A percentile compares a stretch with the other conserved stretches of the same genome.
phyloP scores from a whole-genome alignment of 176 grass and related monocot species.

The Melocanna baccifera region DNA sequence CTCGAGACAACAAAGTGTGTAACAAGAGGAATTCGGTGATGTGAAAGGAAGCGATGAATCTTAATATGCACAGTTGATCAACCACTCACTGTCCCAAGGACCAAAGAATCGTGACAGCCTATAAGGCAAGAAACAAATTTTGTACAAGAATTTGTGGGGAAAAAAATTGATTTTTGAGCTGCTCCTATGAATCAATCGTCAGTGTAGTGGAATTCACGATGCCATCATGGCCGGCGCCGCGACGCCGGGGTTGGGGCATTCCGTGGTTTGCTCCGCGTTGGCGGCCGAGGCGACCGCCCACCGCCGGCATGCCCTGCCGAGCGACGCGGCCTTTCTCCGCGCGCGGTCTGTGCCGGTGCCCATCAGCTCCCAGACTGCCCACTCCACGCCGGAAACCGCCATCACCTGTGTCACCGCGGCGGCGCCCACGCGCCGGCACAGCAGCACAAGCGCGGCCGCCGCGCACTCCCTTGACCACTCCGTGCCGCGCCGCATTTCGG shows the following conservation, averaged over 20 bases:
- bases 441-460: conserved; percentile 60
- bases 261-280: conserved; percentile 41
- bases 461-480: conserved; percentile 84
- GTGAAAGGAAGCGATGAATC: background rate
- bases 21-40: background rate
- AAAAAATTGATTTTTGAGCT: background rate
- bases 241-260: conserved; percentile 14
- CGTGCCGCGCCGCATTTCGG: conserved; percentile 61
- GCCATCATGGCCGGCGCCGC: conserved; percentile 11
- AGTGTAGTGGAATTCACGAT: background rate
- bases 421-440: conserved; percentile 59
- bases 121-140: conserved; percentile 25
- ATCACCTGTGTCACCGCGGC: conserved; percentile 54
- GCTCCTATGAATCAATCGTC: conserved; percentile 5
- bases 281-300: conserved; percentile 39
- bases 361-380: conserved; percentile 95
- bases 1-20: background rate
- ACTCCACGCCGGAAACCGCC: conserved; percentile 67
- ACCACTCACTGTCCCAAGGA: background rate
- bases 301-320: conserved; percentile 77
- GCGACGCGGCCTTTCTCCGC: conserved; percentile 75
- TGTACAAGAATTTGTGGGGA: conserved; percentile 31
- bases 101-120: conserved; percentile 33
- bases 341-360: conserved; percentile 70
- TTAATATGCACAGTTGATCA: conserved; percentile 44